Evolutionary conservation across 768 basidiomycete genomes (phyloP).

Genomic region (Gyrodon lividus): DNA sequence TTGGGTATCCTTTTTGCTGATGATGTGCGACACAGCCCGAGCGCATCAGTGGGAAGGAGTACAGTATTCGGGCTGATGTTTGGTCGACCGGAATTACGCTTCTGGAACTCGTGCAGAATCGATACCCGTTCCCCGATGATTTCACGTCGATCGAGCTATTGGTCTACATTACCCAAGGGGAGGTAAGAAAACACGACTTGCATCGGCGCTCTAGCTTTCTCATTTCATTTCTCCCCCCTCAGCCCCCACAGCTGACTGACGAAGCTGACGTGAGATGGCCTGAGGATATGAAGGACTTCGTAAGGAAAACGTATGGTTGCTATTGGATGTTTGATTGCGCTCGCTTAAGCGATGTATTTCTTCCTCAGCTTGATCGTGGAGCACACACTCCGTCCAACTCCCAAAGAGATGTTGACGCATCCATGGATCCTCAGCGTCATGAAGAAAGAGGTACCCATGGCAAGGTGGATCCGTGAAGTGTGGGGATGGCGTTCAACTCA

Average conservation of each 20-base stretch:
- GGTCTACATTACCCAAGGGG: slow-evolving; percentile 82
- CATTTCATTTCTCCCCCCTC: slow-evolving; percentile 14
- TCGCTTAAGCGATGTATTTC: slow-evolving; percentile 3
- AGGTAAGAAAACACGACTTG: slow-evolving; percentile 43
- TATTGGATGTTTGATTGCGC: slow-evolving; percentile 1
- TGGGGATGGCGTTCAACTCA: slow-evolving; percentile 68
- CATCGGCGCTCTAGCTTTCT: slow-evolving; percentile 14
- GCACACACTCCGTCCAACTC: slow-evolving; percentile 68
- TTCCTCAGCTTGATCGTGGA: slow-evolving; percentile 65
- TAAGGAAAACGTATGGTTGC: slow-evolving; percentile 70
- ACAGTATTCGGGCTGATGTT: slow-evolving; percentile 94
- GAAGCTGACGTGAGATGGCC: slow-evolving; percentile 68
- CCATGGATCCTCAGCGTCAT: slow-evolving; percentile 79
- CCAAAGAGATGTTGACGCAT: slow-evolving; percentile 79
- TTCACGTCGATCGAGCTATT: slow-evolving; percentile 92
- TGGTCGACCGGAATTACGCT: slow-evolving; percentile 97
- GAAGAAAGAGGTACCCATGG: slow-evolving; percentile 86
- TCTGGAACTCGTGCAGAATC: slow-evolving; percentile 89
- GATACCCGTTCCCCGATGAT: slow-evolving; percentile 93
- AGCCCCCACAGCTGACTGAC: slow-evolving; percentile 85
- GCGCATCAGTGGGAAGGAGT: slow-evolving; percentile 87
- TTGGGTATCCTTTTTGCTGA: slow-evolving; percentile 2
- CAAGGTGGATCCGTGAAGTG: slow-evolving; percentile 81
- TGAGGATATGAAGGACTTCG: slow-evolving; percentile 88
- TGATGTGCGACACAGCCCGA: slow-evolving; percentile 62